Evolutionary conservation across 2,329 filamentous ascomycete species (phyloP).

Genomic region (Zymoseptoria ardabiliae): DNA sequence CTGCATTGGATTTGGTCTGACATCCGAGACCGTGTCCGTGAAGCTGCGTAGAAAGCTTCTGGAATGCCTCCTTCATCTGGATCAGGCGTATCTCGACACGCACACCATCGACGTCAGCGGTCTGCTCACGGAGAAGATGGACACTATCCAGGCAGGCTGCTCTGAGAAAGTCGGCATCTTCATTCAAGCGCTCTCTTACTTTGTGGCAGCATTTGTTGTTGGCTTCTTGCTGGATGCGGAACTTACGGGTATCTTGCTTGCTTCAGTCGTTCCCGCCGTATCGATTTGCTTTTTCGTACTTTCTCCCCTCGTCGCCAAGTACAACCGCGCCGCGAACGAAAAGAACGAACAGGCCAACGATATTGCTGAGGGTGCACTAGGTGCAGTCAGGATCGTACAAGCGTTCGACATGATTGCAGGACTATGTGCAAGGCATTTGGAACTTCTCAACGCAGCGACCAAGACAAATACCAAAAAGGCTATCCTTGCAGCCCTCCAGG

Average conservation of each 20-base stretch:
- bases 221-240: conserved; percentile 39
- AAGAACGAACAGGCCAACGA: conserved; percentile 37
- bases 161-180: conserved; percentile 44
- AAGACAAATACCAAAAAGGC: conserved; percentile 36
- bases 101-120: conserved; percentile 44
- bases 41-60: conserved; percentile 42
- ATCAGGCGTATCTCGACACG: conserved; percentile 47
- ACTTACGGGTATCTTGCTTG: conserved; percentile 38
- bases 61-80: conserved; percentile 43
- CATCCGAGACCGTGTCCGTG: conserved; percentile 44
- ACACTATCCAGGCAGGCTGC: conserved; percentile 40
- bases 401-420: conserved; percentile 40
- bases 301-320: conserved; percentile 35
- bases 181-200: conserved; percentile 40
- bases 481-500: conserved; percentile 34
- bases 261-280: conserved; percentile 45
- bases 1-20: conserved; percentile 44
- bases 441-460: conserved; percentile 30
- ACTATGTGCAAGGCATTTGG: conserved; percentile 33
- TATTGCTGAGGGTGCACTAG: conserved; percentile 40
- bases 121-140: conserved; percentile 40
- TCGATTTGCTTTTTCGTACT: conserved; percentile 36
- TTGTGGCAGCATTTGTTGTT: conserved; percentile 38
- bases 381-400: conserved; percentile 42
- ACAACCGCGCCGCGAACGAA: conserved; percentile 32